phyloP scores from a whole-genome alignment of 176 grass and related monocot genomes.

The Rhynchospora tenuis region DNA sequence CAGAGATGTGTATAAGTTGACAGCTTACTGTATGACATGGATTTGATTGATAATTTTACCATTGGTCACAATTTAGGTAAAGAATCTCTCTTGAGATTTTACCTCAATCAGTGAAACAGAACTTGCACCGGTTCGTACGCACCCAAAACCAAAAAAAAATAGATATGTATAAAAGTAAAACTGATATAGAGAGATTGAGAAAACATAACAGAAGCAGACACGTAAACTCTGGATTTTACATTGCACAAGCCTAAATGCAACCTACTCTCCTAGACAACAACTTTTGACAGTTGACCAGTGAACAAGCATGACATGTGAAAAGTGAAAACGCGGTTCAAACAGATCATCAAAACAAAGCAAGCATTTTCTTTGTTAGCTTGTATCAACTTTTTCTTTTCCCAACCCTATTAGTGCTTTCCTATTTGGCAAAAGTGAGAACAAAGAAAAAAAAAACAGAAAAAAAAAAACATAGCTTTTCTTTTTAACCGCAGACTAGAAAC shows the following conservation, averaged over 20 bases:
- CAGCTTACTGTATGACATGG: background rate
- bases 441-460: background rate
- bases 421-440: background rate
- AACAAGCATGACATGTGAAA: background rate
- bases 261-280: background rate
- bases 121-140: background rate
- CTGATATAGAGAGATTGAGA: background rate
- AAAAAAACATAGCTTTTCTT: background rate
- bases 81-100: conserved; percentile 15
- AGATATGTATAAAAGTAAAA: background rate
- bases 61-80: conserved; percentile 8
- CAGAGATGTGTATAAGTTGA: background rate
- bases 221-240: background rate
- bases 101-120: conserved; percentile 15
- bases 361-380: background rate
- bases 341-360: background rate
- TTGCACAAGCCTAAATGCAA: background rate
- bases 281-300: conserved; percentile 9
- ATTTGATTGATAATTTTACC: conserved; percentile 17
- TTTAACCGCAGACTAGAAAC: background rate
- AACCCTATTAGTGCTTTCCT: background rate
- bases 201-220: background rate
- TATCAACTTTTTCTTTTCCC: background rate
- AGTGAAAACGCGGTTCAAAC: background rate
- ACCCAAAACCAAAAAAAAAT: background rate